These are phyloP conservation scores for Chlorencoelia australis DNA, from an alignment of 2,329 filamentous ascomycete genomes.

Conservation along the genomic window DNA sequence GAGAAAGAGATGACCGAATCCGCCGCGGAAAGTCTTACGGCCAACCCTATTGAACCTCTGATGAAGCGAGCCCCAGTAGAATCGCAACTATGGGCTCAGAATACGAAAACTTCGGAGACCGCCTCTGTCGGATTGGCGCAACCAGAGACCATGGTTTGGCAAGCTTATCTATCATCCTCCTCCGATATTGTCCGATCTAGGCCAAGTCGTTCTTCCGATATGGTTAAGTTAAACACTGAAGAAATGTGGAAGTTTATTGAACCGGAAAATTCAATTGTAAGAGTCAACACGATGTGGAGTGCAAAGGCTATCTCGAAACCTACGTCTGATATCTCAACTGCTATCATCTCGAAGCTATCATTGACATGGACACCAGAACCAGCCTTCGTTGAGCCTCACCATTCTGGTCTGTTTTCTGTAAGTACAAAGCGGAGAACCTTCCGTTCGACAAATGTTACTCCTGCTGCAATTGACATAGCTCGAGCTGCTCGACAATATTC, in stretches of 20 bases:
- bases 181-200: constrained; percentile 12
- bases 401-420: constrained; percentile 16
- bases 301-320: no score
- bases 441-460: constrained; percentile 13
- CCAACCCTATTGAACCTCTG: no score
- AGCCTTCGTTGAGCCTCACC: background rate
- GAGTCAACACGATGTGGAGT: no score
- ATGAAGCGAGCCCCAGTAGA: background rate
- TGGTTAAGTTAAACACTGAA: constrained; percentile 11
- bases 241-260: constrained; percentile 13
- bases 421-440: constrained; percentile 8
- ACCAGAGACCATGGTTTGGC: constrained; percentile 16
- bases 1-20: constrained; percentile 1
- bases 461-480: constrained; percentile 14
- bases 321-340: no score
- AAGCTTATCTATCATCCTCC: constrained; percentile 12
- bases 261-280: no score
- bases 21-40: no score
- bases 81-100: constrained; percentile 15
- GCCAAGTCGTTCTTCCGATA: constrained; percentile 4
- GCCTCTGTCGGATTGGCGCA: constrained; percentile 15
- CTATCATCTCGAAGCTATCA: no score
- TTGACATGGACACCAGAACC: constrained; percentile 12
- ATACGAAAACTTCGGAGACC: background rate
- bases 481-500: constrained; percentile 11